Conservation (phyloP, 495 filamentous ascomycete genomes). For the Trichoderma erinaceum region DNA sequence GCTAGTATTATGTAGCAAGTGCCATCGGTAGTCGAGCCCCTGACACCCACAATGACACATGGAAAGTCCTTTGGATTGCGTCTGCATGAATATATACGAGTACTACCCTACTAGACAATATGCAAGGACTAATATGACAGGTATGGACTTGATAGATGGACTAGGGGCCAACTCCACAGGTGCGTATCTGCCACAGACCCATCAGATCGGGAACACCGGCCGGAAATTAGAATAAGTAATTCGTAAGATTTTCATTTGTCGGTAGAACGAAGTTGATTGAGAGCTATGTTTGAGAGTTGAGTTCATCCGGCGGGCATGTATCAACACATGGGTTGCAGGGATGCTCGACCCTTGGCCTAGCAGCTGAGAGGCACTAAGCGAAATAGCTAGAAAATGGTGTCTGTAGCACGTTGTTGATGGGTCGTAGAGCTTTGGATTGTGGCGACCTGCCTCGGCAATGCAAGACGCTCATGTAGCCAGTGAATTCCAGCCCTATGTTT, state of each 20-base stretch:
- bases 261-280: neutral
- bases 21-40: neutral
- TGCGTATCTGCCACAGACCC: neutral
- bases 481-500: no score
- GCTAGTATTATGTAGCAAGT: neutral
- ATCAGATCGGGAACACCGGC: neutral
- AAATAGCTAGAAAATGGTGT: neutral
- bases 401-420: neutral
- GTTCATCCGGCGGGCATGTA: neutral
- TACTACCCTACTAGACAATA: neutral
- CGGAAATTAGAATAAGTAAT: neutral
- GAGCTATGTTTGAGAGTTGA: neutral
- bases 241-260: neutral
- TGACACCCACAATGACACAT: neutral
- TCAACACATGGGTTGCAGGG: neutral
- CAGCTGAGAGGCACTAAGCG: neutral
- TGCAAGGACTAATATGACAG: neutral
- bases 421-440: no score
- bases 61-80: neutral
- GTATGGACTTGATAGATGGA: neutral
- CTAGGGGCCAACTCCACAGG: conserved; percentile 1
- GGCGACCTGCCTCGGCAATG: no score
- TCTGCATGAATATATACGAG: neutral
- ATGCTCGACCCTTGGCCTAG: neutral
- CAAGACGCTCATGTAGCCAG: no score